Evolutionary conservation across 1,139 yeast species (phyloP).

Genomic region (Nadsonia starkeyi-henricii): DNA sequence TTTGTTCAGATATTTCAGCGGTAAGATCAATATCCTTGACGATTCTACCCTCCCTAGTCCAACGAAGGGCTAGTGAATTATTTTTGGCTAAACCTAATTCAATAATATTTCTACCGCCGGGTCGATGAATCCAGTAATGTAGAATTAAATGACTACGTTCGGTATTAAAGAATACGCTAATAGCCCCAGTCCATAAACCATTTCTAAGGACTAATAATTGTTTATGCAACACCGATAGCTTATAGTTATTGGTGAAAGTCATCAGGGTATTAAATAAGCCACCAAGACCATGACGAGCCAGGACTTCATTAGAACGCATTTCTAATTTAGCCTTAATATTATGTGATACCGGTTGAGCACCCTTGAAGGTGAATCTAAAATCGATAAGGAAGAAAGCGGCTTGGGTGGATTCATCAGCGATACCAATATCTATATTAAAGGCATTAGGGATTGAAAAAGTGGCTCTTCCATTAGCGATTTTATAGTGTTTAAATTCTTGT

Average conservation of each 20-base stretch:
- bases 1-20: conserved; percentile 3
- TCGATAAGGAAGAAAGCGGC: conserved; percentile 66
- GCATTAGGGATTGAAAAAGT: conserved; percentile 50
- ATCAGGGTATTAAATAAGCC: conserved; percentile 59
- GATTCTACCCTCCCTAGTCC: conserved; percentile 51
- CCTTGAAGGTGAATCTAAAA: conserved; percentile 39
- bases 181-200: conserved; percentile 53
- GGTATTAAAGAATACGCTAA: conserved; percentile 53
- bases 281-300: conserved; percentile 38
- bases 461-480: conserved; percentile 63
- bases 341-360: conserved; percentile 21
- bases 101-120: conserved; percentile 37
- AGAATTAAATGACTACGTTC: conserved; percentile 47
- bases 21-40: conserved; percentile 11
- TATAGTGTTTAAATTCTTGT: conserved; percentile 43
- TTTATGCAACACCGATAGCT: conserved; percentile 52
- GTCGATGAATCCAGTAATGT: conserved; percentile 51
- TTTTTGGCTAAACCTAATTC: conserved; percentile 51
- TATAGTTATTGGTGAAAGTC: conserved; percentile 58
- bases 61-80: conserved; percentile 39
- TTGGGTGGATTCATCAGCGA: conserved; percentile 43
- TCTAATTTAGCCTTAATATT: conserved; percentile 37
- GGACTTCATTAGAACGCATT: conserved; percentile 39
- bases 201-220: conserved; percentile 44
- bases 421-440: conserved; percentile 57